phyloP scores from a whole-genome alignment of 2,329 filamentous ascomycete species.

The Verticillium alfalfae region DNA sequence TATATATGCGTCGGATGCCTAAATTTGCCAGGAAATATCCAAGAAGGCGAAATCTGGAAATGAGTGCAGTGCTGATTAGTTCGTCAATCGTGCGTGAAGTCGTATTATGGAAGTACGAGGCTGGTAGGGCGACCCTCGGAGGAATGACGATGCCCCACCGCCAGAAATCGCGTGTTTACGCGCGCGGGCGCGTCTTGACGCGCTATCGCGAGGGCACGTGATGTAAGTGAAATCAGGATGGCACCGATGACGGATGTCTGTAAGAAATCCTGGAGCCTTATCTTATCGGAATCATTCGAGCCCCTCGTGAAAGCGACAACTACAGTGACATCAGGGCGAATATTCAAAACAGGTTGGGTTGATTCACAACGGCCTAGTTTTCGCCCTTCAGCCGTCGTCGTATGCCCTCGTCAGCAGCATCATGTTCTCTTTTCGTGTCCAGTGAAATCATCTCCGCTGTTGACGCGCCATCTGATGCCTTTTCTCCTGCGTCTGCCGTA shows the following conservation, averaged over 20 bases:
- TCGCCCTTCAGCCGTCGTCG: slow-evolving; percentile 4
- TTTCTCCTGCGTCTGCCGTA: slow-evolving; percentile 25
- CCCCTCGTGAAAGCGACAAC: neutral
- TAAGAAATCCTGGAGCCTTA: neutral
- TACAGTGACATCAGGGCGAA: neutral
- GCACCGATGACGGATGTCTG: neutral
- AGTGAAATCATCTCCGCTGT: slow-evolving; percentile 2
- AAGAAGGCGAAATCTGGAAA: too few relatives aligned
- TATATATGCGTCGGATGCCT: too few relatives aligned
- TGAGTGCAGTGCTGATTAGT: too few relatives aligned
- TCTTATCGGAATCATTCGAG: neutral
- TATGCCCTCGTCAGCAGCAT: slow-evolving; percentile 4
- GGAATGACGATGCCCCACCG: neutral
- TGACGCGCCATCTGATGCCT: slow-evolving; percentile 15
- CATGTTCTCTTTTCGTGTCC: neutral
- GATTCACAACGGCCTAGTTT: neutral
- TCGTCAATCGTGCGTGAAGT: too few relatives aligned
- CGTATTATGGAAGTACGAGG: neutral
- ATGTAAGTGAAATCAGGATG: neutral
- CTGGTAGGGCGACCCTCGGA: neutral
- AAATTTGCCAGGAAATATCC: too few relatives aligned
- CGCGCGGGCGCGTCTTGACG: neutral
- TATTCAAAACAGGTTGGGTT: neutral
- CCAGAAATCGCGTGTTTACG: neutral
- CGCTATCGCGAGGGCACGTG: slow-evolving; percentile 1